Evolutionary conservation across 768 basidiomycete species (phyloP).

Genomic region (Clavaria fumosa): DNA sequence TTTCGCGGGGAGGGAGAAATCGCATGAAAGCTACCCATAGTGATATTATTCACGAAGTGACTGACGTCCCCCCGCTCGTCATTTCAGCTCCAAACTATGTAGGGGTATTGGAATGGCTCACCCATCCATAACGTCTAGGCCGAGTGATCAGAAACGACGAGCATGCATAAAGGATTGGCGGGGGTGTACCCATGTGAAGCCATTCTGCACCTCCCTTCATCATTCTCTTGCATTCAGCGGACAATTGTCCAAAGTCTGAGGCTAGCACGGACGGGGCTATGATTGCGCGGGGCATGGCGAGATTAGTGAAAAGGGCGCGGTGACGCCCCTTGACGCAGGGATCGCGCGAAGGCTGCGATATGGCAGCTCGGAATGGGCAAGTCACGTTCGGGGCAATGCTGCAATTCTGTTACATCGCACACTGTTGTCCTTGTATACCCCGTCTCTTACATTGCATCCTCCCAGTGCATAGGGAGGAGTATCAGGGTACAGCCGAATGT

Average conservation of each 20-base stretch:
- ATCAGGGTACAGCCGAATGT: too few relatives aligned
- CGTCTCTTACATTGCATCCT: too few relatives aligned
- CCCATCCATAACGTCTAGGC: constrained; percentile 94
- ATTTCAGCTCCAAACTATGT: background rate
- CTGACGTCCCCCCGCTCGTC: constrained; percentile 24
- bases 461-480: too few relatives aligned
- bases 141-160: background rate
- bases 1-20: constrained; percentile 15
- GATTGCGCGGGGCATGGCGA: constrained; percentile 69
- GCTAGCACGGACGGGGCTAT: constrained; percentile 96
- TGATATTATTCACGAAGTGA: constrained; percentile 97
- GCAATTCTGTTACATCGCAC: too few relatives aligned
- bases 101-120: constrained; percentile 17
- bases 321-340: too few relatives aligned
- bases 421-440: too few relatives aligned
- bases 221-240: constrained; percentile 93
- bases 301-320: too few relatives aligned
- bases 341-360: too few relatives aligned
- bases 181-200: constrained; percentile 81
- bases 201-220: constrained; percentile 90
- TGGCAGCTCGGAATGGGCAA: too few relatives aligned
- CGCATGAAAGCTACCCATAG: too few relatives aligned
- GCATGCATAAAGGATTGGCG: background rate
- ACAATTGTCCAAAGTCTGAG: constrained; percentile 90
- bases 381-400: too few relatives aligned